Conservation (phyloP, 2,329 filamentous ascomycete genomes). For the Claviceps quebecensis region DNA sequence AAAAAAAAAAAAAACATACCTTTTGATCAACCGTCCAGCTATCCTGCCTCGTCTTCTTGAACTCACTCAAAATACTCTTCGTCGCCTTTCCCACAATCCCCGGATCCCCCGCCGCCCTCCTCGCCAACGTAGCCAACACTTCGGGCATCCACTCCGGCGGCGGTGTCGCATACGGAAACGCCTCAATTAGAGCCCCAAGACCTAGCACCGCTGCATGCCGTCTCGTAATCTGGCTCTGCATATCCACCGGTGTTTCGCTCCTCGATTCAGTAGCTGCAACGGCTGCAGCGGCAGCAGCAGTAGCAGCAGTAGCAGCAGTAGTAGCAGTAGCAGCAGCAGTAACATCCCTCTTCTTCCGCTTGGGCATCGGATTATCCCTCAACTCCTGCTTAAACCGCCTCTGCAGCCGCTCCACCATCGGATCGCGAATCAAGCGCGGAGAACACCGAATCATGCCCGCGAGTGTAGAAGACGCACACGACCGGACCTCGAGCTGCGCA, state of each 20-base stretch:
- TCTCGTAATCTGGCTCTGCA: constrained; percentile 63
- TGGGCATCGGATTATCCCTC: constrained; percentile 76
- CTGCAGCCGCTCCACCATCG: constrained; percentile 63
- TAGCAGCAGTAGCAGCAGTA: too few species aligned
- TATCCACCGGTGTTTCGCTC: constrained; percentile 55
- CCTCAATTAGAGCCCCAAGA: constrained; percentile 79
- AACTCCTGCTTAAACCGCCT: constrained; percentile 66
- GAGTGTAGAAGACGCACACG: constrained; percentile 80
- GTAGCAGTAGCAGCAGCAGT: too few species aligned
- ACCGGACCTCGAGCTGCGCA: constrained; percentile 81
- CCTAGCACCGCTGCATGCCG: constrained; percentile 87
- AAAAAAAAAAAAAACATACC: constrained; percentile 41
- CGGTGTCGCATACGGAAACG: constrained; percentile 89
- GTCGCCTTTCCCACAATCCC: constrained; percentile 93
- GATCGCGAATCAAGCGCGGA: constrained; percentile 61
- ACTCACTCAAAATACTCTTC: constrained; percentile 85
- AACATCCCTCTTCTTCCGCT: constrained; percentile 29
- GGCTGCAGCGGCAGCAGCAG: too few species aligned
- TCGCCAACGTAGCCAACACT: constrained; percentile 71
- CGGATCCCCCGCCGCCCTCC: constrained; percentile 72
- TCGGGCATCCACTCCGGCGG: constrained; percentile 91
- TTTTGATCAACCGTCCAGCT: constrained; percentile 98
- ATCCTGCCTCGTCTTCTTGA: constrained; percentile 98
- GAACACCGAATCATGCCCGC: constrained; percentile 98
- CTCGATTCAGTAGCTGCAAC: constrained; percentile 34